These are phyloP conservation scores for Linderniella brevidens DNA, from an alignment of 257 asterid species.

Conservation along the genomic window DNA sequence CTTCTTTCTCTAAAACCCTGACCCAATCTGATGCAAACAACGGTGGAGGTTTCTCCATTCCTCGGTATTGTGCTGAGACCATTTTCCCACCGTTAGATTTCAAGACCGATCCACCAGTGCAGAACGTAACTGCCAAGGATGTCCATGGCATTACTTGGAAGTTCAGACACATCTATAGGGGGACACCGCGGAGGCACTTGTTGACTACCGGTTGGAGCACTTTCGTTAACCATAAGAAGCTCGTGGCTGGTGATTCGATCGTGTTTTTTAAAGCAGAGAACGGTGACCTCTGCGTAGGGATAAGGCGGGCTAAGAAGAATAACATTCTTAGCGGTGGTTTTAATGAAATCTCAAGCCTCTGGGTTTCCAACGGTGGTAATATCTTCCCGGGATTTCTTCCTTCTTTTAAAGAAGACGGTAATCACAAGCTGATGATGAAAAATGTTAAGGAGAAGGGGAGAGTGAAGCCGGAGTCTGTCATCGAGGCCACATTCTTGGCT, in stretches of 20 bases:
- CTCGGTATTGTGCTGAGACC: slow-evolving; percentile 39
- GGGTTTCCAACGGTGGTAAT: background rate
- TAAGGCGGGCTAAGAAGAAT: slow-evolving; percentile 27
- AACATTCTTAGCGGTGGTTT: slow-evolving; percentile 5
- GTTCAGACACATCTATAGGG: slow-evolving; percentile 34
- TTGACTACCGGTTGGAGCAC: slow-evolving; percentile 48
- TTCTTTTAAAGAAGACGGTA: too few species aligned
- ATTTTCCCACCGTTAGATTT: slow-evolving; percentile 33
- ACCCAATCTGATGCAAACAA: slow-evolving; percentile 39
- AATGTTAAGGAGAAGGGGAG: too few species aligned
- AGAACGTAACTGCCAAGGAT: slow-evolving; percentile 24
- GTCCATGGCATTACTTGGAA: slow-evolving; percentile 32
- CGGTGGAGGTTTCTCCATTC: slow-evolving; percentile 44
- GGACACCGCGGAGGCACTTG: slow-evolving; percentile 44
- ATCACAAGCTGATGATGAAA: too few species aligned
- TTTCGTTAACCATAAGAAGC: slow-evolving; percentile 39
- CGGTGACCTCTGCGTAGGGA: slow-evolving; percentile 39
- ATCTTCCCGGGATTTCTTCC: background rate
- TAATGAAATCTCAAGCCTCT: too few species aligned
- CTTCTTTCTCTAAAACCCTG: slow-evolving; percentile 29
- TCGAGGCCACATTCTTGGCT: too few species aligned
- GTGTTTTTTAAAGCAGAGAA: slow-evolving; percentile 34
- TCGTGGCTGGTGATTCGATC: slow-evolving; percentile 38
- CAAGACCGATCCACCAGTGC: slow-evolving; percentile 31
- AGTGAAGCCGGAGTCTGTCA: too few species aligned